These are phyloP conservation scores for Pichia sp. DNA, from an alignment of 1,139 yeast species.

Conservation along the genomic window DNA sequence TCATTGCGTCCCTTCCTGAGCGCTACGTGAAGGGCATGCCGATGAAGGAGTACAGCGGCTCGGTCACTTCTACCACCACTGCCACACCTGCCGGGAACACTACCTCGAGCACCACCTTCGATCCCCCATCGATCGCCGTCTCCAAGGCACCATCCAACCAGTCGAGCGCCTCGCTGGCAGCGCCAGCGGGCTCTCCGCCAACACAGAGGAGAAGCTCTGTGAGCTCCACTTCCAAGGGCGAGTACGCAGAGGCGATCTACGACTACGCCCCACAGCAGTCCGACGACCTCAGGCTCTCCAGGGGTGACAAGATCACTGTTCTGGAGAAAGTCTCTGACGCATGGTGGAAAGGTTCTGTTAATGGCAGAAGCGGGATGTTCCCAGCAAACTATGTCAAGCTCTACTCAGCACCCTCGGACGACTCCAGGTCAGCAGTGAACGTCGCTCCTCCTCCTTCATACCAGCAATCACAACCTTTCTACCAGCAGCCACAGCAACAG, in stretches of 20 bases:
- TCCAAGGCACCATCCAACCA: not conserved
- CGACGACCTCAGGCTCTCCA: constrained; percentile 45
- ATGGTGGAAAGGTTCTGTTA: constrained; percentile 82
- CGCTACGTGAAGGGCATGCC: constrained; percentile 52
- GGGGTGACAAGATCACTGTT: constrained; percentile 67
- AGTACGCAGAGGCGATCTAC: constrained; percentile 17
- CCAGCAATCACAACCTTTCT: constrained; percentile 13
- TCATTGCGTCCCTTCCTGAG: constrained; percentile 52
- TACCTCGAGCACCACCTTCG: not conserved
- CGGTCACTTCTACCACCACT: constrained; percentile 1
- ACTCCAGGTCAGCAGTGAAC: not conserved
- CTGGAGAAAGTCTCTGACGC: constrained; percentile 73
- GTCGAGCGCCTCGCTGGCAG: not conserved
- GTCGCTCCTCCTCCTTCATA: constrained; percentile 8
- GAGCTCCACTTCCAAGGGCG: not conserved
- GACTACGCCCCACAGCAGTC: constrained; percentile 13
- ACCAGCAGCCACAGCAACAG: constrained; percentile 17
- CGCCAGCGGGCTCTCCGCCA: not conserved
- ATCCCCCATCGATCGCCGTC: not conserved
- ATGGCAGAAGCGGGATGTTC: constrained; percentile 69
- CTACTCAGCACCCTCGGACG: not conserved
- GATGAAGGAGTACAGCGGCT: constrained; percentile 40
- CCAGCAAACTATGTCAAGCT: constrained; percentile 76
- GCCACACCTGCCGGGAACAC: not conserved
- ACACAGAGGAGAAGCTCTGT: not conserved